Percentiles rank a stretch among this genome's conserved stretches.
These are phyloP conservation scores for Penstemon eatonii DNA, from an alignment of 257 asterid species.

Conservation along the genomic window DNA sequence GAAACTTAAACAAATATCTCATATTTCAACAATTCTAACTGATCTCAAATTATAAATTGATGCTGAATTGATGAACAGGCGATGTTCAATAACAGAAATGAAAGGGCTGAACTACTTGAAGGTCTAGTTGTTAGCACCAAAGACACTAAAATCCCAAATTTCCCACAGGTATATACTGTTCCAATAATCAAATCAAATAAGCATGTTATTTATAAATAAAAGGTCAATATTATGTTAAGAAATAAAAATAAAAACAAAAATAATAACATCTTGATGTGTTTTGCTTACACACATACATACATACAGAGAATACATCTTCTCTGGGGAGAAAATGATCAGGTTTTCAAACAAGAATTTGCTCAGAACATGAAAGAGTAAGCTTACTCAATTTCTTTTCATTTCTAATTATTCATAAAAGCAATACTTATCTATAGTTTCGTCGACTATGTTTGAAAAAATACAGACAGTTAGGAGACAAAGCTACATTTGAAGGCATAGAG, in stretches of 20 bases:
- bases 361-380: constrained; percentile 75
- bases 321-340: constrained; percentile 92
- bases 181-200: neutral
- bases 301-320: constrained; percentile 80
- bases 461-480: constrained; percentile 73
- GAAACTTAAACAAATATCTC: no score
- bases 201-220: neutral
- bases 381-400: neutral
- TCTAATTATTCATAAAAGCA: neutral
- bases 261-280: neutral
- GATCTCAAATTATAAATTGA: no score
- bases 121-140: constrained; percentile 73
- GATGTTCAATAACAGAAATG: constrained; percentile 84
- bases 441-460: neutral
- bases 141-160: constrained; percentile 56
- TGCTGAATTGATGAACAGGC: constrained; percentile 45
- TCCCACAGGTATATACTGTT: constrained; percentile 50
- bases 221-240: no score
- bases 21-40: no score
- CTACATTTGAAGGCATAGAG: constrained; percentile 52
- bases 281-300: neutral
- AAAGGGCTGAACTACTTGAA: constrained; percentile 82
- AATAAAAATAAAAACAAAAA: no score
- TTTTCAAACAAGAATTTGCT: constrained; percentile 74
- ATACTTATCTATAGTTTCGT: neutral